Conservation (phyloP, 768 basidiomycete genomes). For the Mycena filopes region DNA sequence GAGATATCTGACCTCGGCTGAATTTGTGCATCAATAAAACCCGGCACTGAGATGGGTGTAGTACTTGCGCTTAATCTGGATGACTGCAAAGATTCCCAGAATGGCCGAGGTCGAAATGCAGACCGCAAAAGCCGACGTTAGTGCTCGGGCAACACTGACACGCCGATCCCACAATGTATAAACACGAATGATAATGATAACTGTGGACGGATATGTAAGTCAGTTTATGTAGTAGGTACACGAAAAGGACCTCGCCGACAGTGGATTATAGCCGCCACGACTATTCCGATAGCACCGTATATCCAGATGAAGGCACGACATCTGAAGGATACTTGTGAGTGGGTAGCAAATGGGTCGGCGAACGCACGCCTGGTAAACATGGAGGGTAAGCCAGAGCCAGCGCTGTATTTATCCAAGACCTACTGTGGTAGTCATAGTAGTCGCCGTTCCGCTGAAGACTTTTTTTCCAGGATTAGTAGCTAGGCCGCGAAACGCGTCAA, state of each 20-base stretch:
- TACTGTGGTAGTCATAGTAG: not conserved
- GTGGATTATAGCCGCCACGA: slow-evolving; percentile 1
- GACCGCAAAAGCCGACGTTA: not conserved
- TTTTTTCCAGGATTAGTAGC: not conserved
- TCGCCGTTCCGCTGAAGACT: slow-evolving; percentile 13
- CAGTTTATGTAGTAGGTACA: not conserved
- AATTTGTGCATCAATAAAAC: not conserved
- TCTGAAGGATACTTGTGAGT: not conserved
- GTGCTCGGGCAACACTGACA: not conserved
- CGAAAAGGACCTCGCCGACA: not conserved
- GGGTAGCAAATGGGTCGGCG: not conserved
- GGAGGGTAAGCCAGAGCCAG: not conserved
- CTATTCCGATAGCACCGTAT: not conserved
- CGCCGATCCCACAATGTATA: slow-evolving; percentile 15
- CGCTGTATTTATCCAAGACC: too few relatives aligned
- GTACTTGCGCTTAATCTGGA: slow-evolving; percentile 4
- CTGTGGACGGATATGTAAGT: not conserved
- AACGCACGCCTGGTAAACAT: not conserved
- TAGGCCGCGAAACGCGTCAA: not conserved
- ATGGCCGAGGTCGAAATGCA: not conserved
- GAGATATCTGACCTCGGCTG: slow-evolving; percentile 6
- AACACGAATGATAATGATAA: slow-evolving; percentile 13
- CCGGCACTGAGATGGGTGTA: not conserved
- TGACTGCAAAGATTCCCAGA: slow-evolving; percentile 13
- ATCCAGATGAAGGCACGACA: slow-evolving; percentile 14